Conservation (phyloP, 2,329 filamentous ascomycete species). For the Didymella arachidicola region DNA sequence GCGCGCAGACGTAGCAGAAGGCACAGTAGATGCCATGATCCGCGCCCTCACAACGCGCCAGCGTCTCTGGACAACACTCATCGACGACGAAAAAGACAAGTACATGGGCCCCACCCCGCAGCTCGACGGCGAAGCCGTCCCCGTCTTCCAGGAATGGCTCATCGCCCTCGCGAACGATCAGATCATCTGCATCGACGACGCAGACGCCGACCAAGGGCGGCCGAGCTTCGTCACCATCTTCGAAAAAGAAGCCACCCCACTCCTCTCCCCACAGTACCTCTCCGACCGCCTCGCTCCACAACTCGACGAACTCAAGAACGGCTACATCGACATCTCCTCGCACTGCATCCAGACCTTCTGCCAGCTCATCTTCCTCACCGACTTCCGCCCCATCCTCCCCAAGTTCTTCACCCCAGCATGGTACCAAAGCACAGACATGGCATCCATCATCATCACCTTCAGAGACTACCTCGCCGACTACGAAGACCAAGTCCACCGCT, state of each 20-base stretch:
- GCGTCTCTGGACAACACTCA: slow-evolving; percentile 83
- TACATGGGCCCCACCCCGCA: slow-evolving; percentile 62
- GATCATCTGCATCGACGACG: slow-evolving; percentile 95
- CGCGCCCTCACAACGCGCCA: slow-evolving; percentile 83
- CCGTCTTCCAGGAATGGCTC: slow-evolving; percentile 84
- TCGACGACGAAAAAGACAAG: slow-evolving; percentile 82
- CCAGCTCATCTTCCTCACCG: slow-evolving; percentile 84
- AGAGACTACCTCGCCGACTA: slow-evolving; percentile 95
- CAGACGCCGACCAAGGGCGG: slow-evolving; percentile 63
- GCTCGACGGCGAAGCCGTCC: slow-evolving; percentile 79
- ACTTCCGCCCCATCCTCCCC: slow-evolving; percentile 82
- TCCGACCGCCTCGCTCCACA: slow-evolving; percentile 75
- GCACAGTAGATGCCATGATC: slow-evolving; percentile 96
- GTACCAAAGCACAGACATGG: slow-evolving; percentile 88
- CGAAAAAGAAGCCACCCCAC: slow-evolving; percentile 79
- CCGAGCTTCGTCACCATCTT: slow-evolving; percentile 87
- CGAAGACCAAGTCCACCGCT: slow-evolving; percentile 81
- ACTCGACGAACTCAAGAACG: slow-evolving; percentile 78
- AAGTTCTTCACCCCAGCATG: slow-evolving; percentile 92
- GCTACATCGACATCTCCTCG: slow-evolving; percentile 93
- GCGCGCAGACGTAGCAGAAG: slow-evolving; percentile 89
- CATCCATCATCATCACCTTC: slow-evolving; percentile 92
- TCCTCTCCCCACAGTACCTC: slow-evolving; percentile 78
- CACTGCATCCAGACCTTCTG: slow-evolving; percentile 91
- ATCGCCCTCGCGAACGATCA: slow-evolving; percentile 98